These are phyloP conservation scores for Colletotrichum tabaci DNA, from an alignment of 2,329 filamentous ascomycete genomes.

Conservation along the genomic window DNA sequence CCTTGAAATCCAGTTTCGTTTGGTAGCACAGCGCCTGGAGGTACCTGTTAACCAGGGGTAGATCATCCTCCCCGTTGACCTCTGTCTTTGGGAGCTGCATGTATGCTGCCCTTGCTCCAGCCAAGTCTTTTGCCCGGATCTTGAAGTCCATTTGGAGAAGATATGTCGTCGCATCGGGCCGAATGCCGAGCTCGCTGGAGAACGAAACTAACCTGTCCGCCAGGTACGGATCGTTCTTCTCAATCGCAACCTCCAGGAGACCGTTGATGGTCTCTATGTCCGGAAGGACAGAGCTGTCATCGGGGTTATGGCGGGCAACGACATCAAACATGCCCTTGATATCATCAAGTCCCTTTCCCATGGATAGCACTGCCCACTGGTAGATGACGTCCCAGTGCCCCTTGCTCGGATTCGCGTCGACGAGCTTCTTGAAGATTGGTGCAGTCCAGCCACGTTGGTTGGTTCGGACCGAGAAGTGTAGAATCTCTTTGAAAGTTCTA, in stretches of 20 bases:
- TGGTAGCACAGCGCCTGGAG: constrained; percentile 77
- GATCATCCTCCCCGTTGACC: constrained; percentile 69
- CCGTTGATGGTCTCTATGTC: constrained; percentile 83
- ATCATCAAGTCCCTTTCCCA: constrained; percentile 79
- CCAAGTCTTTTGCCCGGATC: constrained; percentile 79
- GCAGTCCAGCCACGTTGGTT: constrained; percentile 74
- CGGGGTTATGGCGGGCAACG: constrained; percentile 68
- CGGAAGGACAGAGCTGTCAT: constrained; percentile 65
- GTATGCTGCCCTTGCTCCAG: constrained; percentile 78
- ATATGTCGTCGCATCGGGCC: constrained; percentile 78
- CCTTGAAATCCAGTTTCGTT: constrained; percentile 75
- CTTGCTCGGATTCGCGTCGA: constrained; percentile 64
- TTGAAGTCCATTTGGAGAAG: constrained; percentile 83
- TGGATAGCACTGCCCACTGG: constrained; percentile 80
- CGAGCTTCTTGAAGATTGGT: constrained; percentile 68
- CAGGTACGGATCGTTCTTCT: constrained; percentile 77
- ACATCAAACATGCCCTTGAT: constrained; percentile 80
- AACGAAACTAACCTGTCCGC: constrained; percentile 82
- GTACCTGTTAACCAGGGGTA: constrained; percentile 78
- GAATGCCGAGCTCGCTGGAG: constrained; percentile 74
- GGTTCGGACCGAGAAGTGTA: constrained; percentile 74
- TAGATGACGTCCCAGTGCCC: constrained; percentile 80
- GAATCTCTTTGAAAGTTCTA: constrained; percentile 66
- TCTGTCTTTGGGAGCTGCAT: constrained; percentile 68
- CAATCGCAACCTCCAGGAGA: constrained; percentile 80